Percentiles rank a stretch among this genome's conserved stretches.
phyloP scores from a whole-genome alignment of 306 rosid species.

The Cajanus cajan region DNA sequence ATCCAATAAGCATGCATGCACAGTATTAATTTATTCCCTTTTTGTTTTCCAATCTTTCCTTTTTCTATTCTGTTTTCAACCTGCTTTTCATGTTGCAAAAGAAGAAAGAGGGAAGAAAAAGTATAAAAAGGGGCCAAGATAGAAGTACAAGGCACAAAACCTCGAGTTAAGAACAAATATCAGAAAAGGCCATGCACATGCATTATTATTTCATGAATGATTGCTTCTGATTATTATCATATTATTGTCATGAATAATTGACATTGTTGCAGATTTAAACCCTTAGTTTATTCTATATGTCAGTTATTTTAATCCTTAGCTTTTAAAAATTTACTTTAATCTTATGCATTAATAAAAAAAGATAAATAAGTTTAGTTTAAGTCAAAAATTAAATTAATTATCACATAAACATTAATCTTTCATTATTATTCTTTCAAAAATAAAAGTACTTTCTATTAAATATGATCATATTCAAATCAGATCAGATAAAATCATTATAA shows the following conservation, averaged over 20 bases:
- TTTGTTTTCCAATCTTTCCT: constrained; percentile 22
- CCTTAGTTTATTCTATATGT: background rate
- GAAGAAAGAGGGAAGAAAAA: constrained; percentile 18
- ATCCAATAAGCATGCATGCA: constrained; percentile 30
- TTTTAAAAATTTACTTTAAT: too few relatives aligned
- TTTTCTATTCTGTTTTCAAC: constrained; percentile 21
- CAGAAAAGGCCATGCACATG: constrained; percentile 33
- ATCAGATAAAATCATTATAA: too few relatives aligned
- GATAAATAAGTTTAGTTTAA: background rate
- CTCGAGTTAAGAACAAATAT: constrained; percentile 27
- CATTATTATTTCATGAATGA: constrained; percentile 25
- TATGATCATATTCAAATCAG: too few relatives aligned
- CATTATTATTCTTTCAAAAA: too few relatives aligned
- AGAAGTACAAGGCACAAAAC: constrained; percentile 28
- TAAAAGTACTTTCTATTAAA: too few relatives aligned
- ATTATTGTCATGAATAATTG: background rate
- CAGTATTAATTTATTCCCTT: constrained; percentile 2
- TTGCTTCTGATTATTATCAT: background rate
- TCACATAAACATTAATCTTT: background rate
- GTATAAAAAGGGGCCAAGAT: background rate
- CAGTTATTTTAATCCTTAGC: background rate
- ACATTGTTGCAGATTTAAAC: background rate
- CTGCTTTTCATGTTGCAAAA: constrained; percentile 25
- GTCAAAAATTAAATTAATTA: background rate
- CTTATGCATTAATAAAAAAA: background rate